Evolutionary conservation across 2,329 filamentous ascomycete species (phyloP), one percentile per base, ranked within the genome.

Genomic region (Aspergillus calidoustus): DNA sequence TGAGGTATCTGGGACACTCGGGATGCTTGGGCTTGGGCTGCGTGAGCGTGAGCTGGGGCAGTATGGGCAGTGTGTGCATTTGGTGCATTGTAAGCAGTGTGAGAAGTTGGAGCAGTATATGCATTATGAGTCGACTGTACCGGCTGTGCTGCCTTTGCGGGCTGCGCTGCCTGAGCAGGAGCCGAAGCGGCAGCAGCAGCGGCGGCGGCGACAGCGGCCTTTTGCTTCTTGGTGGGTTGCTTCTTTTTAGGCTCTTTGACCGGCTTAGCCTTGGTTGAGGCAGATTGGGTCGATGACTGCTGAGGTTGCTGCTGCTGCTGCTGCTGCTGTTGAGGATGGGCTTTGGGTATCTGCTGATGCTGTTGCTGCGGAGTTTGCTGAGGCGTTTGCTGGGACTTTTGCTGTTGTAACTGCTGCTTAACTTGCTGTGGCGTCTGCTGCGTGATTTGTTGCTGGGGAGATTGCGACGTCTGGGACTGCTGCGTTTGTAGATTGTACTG

Each of bases 401-500:
- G 65, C 50, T 70, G 65, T 5, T 70, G 65, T 5, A 62, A 54
- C n/a, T 63, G 64, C 30, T 69, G 65, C 41, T 66, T 54, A 8
- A 69, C 58, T 34, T 66, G 61, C 25, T 60, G 54, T 47, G 49
- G 30, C 60, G 62, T 25, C 43, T 19, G 58, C 50, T 54, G 54
- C 55, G 56, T 30, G 22, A 44, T 52, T 46, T 51, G 54, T 50
- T 57, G 49, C n/a, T 63, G 61, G 19, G 61, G 54, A 46, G 54
- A 50, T 38, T 64, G 56, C 19, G 60, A 57, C 48, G 52, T 38
- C 34, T 65, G 61, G 13, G 49, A 31, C 31, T 65, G 62, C 31
- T 67, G 64, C 6, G 57, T 44, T 11, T 61, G 60, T 48, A 53
- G 57, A 25, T 67, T 65, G 13, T 58, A 56, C n/a, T 67, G 65